Conservation (phyloP, 2,329 filamentous ascomycete species). For the Macrophomina pseudophaseolina region DNA sequence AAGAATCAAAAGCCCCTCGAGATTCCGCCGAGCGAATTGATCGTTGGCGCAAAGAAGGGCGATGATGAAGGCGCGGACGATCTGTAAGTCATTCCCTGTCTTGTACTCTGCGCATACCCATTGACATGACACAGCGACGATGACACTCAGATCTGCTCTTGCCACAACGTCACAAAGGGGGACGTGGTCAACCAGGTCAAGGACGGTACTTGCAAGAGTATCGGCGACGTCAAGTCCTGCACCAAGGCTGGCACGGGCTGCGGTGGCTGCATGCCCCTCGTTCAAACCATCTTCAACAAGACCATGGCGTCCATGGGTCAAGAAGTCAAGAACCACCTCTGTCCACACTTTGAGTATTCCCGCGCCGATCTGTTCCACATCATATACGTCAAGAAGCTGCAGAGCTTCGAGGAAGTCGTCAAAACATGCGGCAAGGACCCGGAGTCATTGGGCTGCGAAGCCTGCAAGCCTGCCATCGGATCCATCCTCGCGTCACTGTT, state of each 20-base stretch:
- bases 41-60: slow-evolving; percentile 75
- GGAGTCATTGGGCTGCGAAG: slow-evolving; percentile 79
- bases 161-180: slow-evolving; percentile 89
- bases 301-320: slow-evolving; percentile 85
- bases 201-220: slow-evolving; percentile 77
- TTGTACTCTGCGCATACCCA: neutral
- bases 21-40: slow-evolving; percentile 78
- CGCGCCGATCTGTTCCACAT: slow-evolving; percentile 91
- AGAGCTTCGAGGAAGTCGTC: slow-evolving; percentile 78
- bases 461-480: slow-evolving; percentile 81
- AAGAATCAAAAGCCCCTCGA: slow-evolving; percentile 82
- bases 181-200: slow-evolving; percentile 76
- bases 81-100: slow-evolving; percentile 52
- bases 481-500: slow-evolving; percentile 82
- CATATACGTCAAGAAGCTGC: slow-evolving; percentile 78
- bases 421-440: slow-evolving; percentile 73
- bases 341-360: slow-evolving; percentile 81
- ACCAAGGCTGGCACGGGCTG: slow-evolving; percentile 92
- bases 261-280: slow-evolving; percentile 86
- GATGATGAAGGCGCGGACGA: slow-evolving; percentile 76
- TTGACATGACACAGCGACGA: slow-evolving; percentile 59
- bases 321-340: slow-evolving; percentile 85
- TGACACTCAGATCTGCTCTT: slow-evolving; percentile 89
- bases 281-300: slow-evolving; percentile 88
- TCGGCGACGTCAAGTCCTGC: slow-evolving; percentile 83